phyloP scores from a whole-genome alignment of 306 rosid species.

The Citrullus mucosospermus region DNA sequence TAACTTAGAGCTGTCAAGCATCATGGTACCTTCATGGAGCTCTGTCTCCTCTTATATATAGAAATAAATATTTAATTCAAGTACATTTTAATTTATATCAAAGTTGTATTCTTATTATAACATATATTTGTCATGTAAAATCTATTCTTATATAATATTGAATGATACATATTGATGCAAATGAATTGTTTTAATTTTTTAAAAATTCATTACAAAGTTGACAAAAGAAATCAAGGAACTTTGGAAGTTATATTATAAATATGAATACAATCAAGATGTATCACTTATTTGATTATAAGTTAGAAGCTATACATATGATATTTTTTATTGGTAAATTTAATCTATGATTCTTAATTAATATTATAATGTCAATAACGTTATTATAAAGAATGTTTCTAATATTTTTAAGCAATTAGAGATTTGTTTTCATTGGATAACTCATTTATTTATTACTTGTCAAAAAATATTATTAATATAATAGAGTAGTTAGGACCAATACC shows the following conservation, averaged over 20 bases:
- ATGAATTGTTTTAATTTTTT: not conserved
- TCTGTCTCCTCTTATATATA: not conserved
- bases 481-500: not conserved
- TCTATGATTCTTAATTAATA: too few relatives aligned
- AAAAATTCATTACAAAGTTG: not conserved
- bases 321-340: too few relatives aligned
- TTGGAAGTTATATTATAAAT: not conserved
- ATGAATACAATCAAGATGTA: not conserved
- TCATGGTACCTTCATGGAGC: not conserved
- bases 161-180: not conserved
- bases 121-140: not conserved
- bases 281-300: too few relatives aligned
- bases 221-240: not conserved
- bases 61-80: too few relatives aligned
- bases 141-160: not conserved
- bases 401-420: not conserved
- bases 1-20: conserved; percentile 4
- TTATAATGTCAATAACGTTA: not conserved
- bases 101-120: not conserved
- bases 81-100: not conserved
- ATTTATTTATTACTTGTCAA: too few relatives aligned
- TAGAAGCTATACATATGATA: too few relatives aligned
- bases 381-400: not conserved
- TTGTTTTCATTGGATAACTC: too few relatives aligned
- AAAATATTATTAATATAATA: too few relatives aligned